Conservation (phyloP, 2,329 filamentous ascomycete genomes). For the Aspergillus pseudoterreus region DNA sequence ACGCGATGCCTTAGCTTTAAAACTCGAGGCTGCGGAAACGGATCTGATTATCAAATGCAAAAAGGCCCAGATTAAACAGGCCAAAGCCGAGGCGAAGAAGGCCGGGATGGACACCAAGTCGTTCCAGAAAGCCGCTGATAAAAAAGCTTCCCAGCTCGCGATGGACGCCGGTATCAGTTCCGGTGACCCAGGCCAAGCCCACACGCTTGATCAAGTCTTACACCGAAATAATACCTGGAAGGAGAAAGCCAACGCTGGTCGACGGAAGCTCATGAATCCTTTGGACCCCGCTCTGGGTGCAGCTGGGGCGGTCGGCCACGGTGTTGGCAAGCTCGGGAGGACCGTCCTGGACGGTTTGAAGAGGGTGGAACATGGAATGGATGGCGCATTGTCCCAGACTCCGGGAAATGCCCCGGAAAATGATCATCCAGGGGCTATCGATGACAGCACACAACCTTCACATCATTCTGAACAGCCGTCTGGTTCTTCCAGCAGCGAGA, state of each 20-base stretch:
- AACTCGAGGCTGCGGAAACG: conserved; percentile 78
- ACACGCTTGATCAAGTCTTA: conserved; percentile 47
- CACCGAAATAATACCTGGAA: conserved; percentile 20
- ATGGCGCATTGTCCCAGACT: conserved; percentile 31
- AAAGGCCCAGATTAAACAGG: conserved; percentile 70
- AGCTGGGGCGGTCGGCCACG: conserved; percentile 51
- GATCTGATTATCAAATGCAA: conserved; percentile 77
- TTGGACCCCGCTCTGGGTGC: conserved; percentile 49
- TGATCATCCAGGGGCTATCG: conserved; percentile 5
- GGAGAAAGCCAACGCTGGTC: conserved; percentile 10
- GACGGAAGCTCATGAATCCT: conserved; percentile 18
- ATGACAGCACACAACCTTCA: not conserved
- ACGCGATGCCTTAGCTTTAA: conserved; percentile 66
- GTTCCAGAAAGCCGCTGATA: conserved; percentile 50
- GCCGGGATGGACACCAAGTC: conserved; percentile 45
- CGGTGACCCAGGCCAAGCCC: conserved; percentile 56
- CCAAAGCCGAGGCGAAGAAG: conserved; percentile 61
- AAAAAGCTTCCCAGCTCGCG: conserved; percentile 42
- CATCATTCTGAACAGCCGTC: not conserved
- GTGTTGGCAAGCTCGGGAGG: conserved; percentile 44
- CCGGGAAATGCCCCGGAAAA: conserved; percentile 29
- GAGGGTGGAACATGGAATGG: conserved; percentile 36
- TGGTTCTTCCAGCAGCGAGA: not conserved
- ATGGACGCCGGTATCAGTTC: conserved; percentile 51
- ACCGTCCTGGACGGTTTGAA: conserved; percentile 43